Evolutionary conservation across 225 moss, liverwort and hornwort species (phyloP).

Genomic region (Bryoerythrophyllum caledonicum): DNA sequence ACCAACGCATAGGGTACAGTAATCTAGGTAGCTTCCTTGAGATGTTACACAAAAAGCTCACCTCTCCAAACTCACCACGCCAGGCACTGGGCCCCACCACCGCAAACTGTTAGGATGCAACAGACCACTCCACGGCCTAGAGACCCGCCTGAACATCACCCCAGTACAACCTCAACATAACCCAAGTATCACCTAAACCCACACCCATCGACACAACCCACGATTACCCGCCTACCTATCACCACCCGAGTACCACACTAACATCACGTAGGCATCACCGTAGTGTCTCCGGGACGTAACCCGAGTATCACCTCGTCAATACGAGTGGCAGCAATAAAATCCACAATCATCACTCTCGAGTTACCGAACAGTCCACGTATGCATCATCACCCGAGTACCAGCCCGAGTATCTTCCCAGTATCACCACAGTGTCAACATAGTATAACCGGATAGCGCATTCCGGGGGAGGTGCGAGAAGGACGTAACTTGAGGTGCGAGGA

Average conservation of each 20-base stretch:
- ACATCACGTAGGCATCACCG: neutral
- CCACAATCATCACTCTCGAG: neutral
- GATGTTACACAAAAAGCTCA: too few species aligned
- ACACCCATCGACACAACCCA: neutral
- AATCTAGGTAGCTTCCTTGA: too few species aligned
- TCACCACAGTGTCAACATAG: too few species aligned
- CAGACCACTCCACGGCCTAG: neutral
- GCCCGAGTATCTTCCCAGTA: too few species aligned
- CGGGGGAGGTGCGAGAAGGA: too few species aligned
- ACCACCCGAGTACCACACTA: too few species aligned
- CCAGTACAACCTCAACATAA: too few species aligned
- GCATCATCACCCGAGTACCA: neutral
- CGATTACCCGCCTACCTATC: neutral
- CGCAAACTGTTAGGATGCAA: neutral
- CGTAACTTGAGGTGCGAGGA: neutral
- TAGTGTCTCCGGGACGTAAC: neutral
- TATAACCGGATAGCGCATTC: neutral
- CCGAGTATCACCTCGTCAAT: too few species aligned
- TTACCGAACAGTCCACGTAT: neutral
- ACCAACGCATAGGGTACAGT: too few species aligned
- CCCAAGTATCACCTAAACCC: too few species aligned
- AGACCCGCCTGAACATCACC: neutral
- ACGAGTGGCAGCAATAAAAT: neutral
- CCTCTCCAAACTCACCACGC: too few species aligned
- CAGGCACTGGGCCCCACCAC: neutral